These are phyloP conservation scores for Pleurotus giganteus DNA, from an alignment of 768 basidiomycete genomes.

Conservation along the genomic window DNA sequence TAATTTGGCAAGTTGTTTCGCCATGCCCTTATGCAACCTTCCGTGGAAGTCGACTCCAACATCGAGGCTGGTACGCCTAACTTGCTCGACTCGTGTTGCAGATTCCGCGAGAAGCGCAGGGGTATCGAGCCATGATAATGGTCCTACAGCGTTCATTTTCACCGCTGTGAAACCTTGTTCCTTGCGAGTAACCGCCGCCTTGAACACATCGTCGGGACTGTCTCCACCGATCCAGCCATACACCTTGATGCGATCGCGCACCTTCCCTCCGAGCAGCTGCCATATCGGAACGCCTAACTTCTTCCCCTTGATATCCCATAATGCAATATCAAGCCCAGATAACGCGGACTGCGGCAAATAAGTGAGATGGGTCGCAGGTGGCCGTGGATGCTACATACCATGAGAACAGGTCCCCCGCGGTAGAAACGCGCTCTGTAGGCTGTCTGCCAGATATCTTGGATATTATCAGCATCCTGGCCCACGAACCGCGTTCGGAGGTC, in stretches of 20 bases:
- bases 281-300: conserved; percentile 63
- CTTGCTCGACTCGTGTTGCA: conserved; percentile 49
- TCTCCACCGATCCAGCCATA: conserved; percentile 63
- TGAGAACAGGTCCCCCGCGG: conserved; percentile 67
- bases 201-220: conserved; percentile 49
- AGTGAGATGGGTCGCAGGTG: neutral
- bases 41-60: conserved; percentile 74
- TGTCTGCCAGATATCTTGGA: conserved; percentile 72
- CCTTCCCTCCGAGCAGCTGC: conserved; percentile 69
- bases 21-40: conserved; percentile 65
- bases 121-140: conserved; percentile 60
- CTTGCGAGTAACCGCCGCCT: conserved; percentile 51
- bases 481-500: conserved; percentile 61
- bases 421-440: conserved; percentile 58
- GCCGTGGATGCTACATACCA: conserved; percentile 36
- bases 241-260: conserved; percentile 56
- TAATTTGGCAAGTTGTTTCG: conserved; percentile 61
- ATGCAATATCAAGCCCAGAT: conserved; percentile 64
- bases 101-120: conserved; percentile 49
- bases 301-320: conserved; percentile 83
- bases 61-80: conserved; percentile 55
- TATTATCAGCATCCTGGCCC: conserved; percentile 60
- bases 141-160: conserved; percentile 63
- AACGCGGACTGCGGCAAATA: conserved; percentile 39
- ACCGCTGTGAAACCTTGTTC: conserved; percentile 66